These are phyloP conservation scores for Sutorius eximius DNA, from an alignment of 1,284 basidiomycete genomes.

Conservation along the genomic window DNA sequence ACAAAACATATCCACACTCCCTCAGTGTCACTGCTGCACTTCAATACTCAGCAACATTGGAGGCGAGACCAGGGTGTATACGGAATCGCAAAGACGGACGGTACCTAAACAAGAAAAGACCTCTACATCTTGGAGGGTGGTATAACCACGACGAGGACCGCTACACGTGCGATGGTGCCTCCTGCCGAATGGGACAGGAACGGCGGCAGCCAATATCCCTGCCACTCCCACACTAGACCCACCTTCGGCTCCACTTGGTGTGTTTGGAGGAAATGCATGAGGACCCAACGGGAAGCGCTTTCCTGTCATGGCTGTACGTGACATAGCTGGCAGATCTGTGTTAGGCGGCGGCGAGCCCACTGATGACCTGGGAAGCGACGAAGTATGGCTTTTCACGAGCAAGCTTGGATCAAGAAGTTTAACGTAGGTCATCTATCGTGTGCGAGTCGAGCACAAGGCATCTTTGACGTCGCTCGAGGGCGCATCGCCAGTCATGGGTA, in stretches of 20 bases:
- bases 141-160: too few species aligned
- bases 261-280: slow-evolving; percentile 49
- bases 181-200: too few species aligned
- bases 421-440: slow-evolving; percentile 38
- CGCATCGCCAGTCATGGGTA: slow-evolving; percentile 5
- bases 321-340: slow-evolving; percentile 52
- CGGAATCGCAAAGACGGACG: too few species aligned
- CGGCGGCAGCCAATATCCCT: not conserved
- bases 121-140: too few species aligned
- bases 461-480: slow-evolving; percentile 14
- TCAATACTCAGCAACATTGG: too few species aligned
- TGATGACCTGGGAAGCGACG: slow-evolving; percentile 34
- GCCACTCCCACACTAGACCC: not conserved
- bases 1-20: too few species aligned
- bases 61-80: too few species aligned
- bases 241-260: slow-evolving; percentile 30
- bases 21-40: too few species aligned
- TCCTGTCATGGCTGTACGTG: slow-evolving; percentile 60
- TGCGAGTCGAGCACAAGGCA: not conserved
- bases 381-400: slow-evolving; percentile 28
- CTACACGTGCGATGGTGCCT: too few species aligned
- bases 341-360: slow-evolving; percentile 48
- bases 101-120: too few species aligned
- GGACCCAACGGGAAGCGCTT: slow-evolving; percentile 53
- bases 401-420: slow-evolving; percentile 55